Conservation (phyloP, 116 monocot species). For the Iris pallida region DNA sequence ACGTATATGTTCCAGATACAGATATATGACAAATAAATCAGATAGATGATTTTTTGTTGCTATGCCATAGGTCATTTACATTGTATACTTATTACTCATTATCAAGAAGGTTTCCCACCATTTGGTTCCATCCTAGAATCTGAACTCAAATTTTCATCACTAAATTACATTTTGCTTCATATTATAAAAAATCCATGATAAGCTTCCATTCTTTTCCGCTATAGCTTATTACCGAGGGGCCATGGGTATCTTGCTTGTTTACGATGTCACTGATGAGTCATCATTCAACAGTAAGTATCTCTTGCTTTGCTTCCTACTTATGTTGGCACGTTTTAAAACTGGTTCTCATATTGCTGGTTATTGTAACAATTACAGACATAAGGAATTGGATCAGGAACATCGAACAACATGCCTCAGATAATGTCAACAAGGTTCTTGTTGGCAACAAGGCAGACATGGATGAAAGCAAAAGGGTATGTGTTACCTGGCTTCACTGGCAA, state of each 20-base stretch:
- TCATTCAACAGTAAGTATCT: slow-evolving; percentile 68
- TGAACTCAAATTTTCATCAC: neutral
- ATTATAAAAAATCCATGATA: no score
- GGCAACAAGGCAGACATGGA: slow-evolving; percentile 95
- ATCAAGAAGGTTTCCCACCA: no score
- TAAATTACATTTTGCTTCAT: no score
- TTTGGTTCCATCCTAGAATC: no score
- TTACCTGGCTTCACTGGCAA: neutral
- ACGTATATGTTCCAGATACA: no score
- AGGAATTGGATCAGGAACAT: slow-evolving; percentile 89
- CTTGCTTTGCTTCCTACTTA: neutral
- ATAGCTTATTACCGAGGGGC: slow-evolving; percentile 83
- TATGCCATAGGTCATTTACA: no score
- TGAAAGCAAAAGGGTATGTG: slow-evolving; percentile 83
- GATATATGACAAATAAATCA: no score
- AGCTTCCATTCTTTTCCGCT: neutral
- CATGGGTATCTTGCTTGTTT: slow-evolving; percentile 84
- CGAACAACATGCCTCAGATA: slow-evolving; percentile 90
- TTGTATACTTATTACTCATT: no score
- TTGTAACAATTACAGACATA: neutral
- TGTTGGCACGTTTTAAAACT: neutral
- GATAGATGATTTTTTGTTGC: no score
- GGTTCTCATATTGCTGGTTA: neutral
- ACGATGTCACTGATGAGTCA: slow-evolving; percentile 81
- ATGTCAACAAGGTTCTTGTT: slow-evolving; percentile 82